Conservation (phyloP, 768 basidiomycete species). For the Amanita polypyramis region DNA sequence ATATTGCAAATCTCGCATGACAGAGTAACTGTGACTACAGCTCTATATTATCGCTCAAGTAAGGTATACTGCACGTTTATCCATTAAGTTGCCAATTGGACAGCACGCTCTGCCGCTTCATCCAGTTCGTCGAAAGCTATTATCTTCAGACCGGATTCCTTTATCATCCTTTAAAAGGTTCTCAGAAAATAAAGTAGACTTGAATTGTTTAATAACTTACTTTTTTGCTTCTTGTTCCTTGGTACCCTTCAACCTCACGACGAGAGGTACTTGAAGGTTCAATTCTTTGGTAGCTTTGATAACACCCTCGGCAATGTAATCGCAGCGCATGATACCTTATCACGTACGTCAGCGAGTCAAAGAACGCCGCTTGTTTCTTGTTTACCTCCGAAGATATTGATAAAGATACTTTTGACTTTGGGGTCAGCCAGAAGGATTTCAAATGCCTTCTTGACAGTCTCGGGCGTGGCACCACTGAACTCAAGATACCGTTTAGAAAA, state of each 20-base stretch:
- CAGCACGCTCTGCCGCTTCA: constrained; percentile 79
- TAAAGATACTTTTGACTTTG: constrained; percentile 96
- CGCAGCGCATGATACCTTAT: constrained; percentile 94
- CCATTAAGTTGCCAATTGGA: constrained; percentile 45
- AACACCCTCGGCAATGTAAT: constrained; percentile 96
- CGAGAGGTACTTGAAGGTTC: constrained; percentile 70
- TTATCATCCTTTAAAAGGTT: constrained; percentile 69
- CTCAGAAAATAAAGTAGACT: constrained; percentile 7
- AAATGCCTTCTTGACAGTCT: constrained; percentile 99
- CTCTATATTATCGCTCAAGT: constrained; percentile 8
- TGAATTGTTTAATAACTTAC: constrained; percentile 36
- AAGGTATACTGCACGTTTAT: constrained; percentile 10
- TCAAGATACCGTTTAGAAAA: not conserved
- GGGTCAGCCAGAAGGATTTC: constrained; percentile 86
- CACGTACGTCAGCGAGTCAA: not conserved
- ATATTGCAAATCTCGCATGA: constrained; percentile 13
- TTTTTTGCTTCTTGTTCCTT: constrained; percentile 93
- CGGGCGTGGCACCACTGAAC: constrained; percentile 88
- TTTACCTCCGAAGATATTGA: constrained; percentile 91
- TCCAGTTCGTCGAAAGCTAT: constrained; percentile 89
- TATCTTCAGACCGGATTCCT: constrained; percentile 85
- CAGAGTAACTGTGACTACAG: constrained; percentile 6
- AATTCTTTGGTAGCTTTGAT: constrained; percentile 97
- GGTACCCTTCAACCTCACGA: constrained; percentile 94
- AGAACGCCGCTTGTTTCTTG: constrained; percentile 3